Conservation (phyloP, 345 rosid genomes). For the Corymbia maculata region DNA sequence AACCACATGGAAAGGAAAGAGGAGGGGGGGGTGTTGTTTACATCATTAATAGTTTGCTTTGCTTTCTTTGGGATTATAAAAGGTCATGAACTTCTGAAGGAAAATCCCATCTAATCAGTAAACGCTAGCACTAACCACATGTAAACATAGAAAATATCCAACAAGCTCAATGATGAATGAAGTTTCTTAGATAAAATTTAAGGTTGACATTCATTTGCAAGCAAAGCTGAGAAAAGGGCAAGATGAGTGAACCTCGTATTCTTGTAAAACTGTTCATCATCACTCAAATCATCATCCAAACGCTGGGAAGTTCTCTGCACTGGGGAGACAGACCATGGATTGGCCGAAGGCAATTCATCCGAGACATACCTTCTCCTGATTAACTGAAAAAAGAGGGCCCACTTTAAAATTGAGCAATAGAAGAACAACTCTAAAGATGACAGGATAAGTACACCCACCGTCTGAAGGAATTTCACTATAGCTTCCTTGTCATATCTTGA, state of each 20-base stretch:
- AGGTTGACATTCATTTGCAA: background rate
- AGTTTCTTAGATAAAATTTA: background rate
- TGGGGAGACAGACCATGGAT: slow-evolving; percentile 70
- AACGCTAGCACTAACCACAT: background rate
- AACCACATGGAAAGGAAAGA: too few relatives aligned
- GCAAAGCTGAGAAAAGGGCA: background rate
- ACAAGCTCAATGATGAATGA: background rate
- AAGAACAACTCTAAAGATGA: background rate
- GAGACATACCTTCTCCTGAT: slow-evolving; percentile 92
- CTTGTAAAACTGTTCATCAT: slow-evolving; percentile 64
- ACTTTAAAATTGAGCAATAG: background rate
- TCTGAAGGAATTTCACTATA: slow-evolving; percentile 64
- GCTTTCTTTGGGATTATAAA: background rate
- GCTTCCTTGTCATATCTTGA: slow-evolving; percentile 97
- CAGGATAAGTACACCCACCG: slow-evolving; percentile 33
- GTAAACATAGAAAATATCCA: background rate
- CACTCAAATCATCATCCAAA: slow-evolving; percentile 57
- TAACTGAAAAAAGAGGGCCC: slow-evolving; percentile 38
- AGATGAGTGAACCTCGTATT: slow-evolving; percentile 36
- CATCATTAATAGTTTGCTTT: background rate
- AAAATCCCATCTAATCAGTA: background rate
- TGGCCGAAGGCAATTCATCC: slow-evolving; percentile 64
- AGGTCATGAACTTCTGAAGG: background rate
- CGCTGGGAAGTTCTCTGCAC: slow-evolving; percentile 48
- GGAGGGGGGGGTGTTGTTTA: background rate